Percentiles rank a stretch among this genome's conserved stretches.
These are phyloP conservation scores for Dictyostelium firmibasis DNA, from an alignment of 78 protist species.

Conservation along the genomic window DNA sequence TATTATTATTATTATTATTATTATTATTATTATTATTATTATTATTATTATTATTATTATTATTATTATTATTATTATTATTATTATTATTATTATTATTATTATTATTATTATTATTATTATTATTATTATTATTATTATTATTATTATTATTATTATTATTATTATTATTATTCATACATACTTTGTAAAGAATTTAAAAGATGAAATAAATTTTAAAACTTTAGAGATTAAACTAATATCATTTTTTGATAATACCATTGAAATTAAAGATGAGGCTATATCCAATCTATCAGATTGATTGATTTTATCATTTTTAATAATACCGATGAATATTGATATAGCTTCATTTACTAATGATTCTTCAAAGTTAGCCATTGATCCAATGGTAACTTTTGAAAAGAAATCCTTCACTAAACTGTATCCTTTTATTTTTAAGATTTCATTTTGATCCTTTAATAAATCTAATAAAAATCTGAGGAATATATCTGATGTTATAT, in stretches of 20 bases:
- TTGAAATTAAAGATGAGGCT: slow-evolving; percentile 28
- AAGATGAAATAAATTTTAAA: slow-evolving; percentile 26
- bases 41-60: too few relatives aligned
- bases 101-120: too few relatives aligned
- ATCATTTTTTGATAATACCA: slow-evolving; percentile 34
- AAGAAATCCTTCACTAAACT: slow-evolving; percentile 19
- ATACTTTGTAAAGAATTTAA: not conserved
- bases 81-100: too few relatives aligned
- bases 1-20: too few relatives aligned
- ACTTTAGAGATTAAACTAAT: slow-evolving; percentile 3
- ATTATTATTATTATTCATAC: too few relatives aligned
- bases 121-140: too few relatives aligned
- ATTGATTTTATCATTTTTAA: not conserved
- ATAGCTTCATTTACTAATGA: not conserved
- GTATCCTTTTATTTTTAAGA: not conserved
- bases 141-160: too few relatives aligned
- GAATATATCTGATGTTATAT: slow-evolving; percentile 29
- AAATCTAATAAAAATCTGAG: slow-evolving; percentile 37
- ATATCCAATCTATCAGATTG: not conserved
- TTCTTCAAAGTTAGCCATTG: not conserved
- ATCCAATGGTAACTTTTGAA: not conserved
- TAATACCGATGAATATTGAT: not conserved
- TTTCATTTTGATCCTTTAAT: slow-evolving; percentile 16
- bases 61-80: too few relatives aligned
- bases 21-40: too few relatives aligned